Conservation (phyloP, 768 basidiomycete species). For the Ramaria rubella region DNA sequence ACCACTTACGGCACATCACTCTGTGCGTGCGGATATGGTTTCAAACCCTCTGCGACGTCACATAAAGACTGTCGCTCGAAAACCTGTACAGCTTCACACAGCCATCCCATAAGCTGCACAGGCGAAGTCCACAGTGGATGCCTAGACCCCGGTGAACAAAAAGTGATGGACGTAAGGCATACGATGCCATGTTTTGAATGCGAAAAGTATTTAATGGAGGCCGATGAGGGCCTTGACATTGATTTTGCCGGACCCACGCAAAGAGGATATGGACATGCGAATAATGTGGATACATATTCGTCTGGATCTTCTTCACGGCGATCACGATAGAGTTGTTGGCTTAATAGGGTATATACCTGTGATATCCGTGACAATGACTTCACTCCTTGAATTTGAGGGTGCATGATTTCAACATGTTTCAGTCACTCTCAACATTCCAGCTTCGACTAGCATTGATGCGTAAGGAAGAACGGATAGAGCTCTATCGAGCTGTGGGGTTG, state of each 20-base stretch:
- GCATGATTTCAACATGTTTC: too few relatives aligned
- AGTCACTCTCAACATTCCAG: too few relatives aligned
- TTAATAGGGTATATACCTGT: too few relatives aligned
- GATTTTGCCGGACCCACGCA: neutral
- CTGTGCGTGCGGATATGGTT: slow-evolving; percentile 6
- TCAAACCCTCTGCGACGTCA: neutral
- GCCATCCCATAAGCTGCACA: neutral
- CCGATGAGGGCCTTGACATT: neutral
- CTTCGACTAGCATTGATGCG: too few relatives aligned
- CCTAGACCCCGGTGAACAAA: neutral
- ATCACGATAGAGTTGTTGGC: too few relatives aligned
- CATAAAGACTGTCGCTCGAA: slow-evolving; percentile 3
- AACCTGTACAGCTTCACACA: neutral
- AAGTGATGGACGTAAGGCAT: neutral
- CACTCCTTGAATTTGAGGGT: too few relatives aligned
- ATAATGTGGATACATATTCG: too few relatives aligned
- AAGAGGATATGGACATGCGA: too few relatives aligned
- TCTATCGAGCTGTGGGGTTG: too few relatives aligned
- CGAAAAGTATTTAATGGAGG: neutral
- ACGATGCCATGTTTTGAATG: slow-evolving; percentile 6
- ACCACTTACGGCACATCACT: slow-evolving; percentile 2
- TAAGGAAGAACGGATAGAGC: too few relatives aligned
- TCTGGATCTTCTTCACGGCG: too few relatives aligned
- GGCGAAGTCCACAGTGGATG: neutral
- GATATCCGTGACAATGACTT: too few relatives aligned